Percentiles rank a stretch among this genome's conserved stretches.
These are phyloP conservation scores for Eucalyptus sp. DNA, from an alignment of 345 rosid species.

Conservation along the genomic window DNA sequence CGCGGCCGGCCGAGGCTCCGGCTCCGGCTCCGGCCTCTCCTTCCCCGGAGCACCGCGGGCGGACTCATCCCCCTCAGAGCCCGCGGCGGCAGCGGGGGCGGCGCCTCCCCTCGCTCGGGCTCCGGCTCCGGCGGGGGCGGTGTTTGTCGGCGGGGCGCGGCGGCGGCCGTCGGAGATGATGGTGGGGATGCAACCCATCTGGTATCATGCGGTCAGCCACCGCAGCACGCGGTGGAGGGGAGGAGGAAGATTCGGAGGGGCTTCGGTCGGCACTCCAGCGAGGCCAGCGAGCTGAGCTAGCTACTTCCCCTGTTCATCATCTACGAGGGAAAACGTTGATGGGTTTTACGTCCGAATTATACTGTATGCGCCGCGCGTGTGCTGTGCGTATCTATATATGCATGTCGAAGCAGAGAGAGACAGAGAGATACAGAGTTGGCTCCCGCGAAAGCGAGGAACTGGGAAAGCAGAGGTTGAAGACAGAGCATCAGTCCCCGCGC, in stretches of 20 bases:
- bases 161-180: not conserved
- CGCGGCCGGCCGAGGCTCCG: not conserved
- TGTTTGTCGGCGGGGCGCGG: not conserved
- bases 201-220: not conserved
- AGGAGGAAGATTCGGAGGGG: not conserved
- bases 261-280: not conserved
- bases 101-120: not conserved
- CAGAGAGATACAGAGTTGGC: not conserved
- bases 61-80: not conserved
- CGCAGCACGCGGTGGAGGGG: not conserved
- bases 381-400: not conserved
- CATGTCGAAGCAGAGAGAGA: not conserved
- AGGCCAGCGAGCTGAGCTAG: not conserved
- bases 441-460: not conserved
- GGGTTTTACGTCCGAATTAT: not conserved
- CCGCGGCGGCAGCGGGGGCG: not conserved
- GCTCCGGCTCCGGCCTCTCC: not conserved
- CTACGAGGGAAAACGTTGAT: not conserved
- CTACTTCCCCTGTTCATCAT: not conserved
- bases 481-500: not conserved
- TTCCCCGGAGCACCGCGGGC: not conserved
- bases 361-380: not conserved
- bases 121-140: not conserved
- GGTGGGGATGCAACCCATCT: not conserved
- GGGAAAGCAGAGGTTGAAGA: not conserved